Evolutionary conservation across 768 basidiomycete genomes (phyloP).

Genomic region (Mycena haematopus): DNA sequence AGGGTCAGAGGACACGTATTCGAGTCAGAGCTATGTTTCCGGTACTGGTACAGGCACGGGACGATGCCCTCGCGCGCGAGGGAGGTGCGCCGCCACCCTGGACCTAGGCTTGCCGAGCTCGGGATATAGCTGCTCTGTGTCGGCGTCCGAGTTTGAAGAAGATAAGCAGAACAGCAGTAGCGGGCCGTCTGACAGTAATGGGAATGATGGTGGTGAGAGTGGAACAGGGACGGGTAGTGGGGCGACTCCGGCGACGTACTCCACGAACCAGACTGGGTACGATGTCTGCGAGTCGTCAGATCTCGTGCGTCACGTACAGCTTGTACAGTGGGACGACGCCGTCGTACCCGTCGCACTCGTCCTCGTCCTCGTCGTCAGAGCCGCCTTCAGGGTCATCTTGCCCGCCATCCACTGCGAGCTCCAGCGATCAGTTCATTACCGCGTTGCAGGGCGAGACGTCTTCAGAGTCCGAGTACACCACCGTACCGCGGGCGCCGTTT

Average conservation of each 20-base stretch:
- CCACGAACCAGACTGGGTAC: constrained; percentile 57
- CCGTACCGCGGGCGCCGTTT: constrained; percentile 44
- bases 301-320: constrained; percentile 42
- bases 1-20: constrained; percentile 38
- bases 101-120: constrained; percentile 55
- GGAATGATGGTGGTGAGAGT: constrained; percentile 22
- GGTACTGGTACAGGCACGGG: not conserved
- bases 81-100: constrained; percentile 37
- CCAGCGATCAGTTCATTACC: constrained; percentile 48
- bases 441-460: constrained; percentile 54
- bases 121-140: constrained; percentile 32
- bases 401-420: constrained; percentile 39
- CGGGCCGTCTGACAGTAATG: constrained; percentile 22
- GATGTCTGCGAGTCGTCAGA: constrained; percentile 61
- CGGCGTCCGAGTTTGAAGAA: constrained; percentile 14
- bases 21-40: constrained; percentile 22
- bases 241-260: constrained; percentile 40
- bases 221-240: constrained; percentile 32
- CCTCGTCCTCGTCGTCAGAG: constrained; percentile 32
- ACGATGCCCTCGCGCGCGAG: constrained; percentile 16
- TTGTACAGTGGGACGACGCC: constrained; percentile 38
- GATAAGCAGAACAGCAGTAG: constrained; percentile 28
- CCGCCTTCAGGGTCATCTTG: constrained; percentile 34
- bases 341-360: constrained; percentile 27
- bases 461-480: constrained; percentile 44